Percentiles rank a stretch among this genome's conserved stretches.
Evolutionary conservation across 2,329 filamentous ascomycete species (phyloP).

Genomic region (Diplocarpon mali): DNA sequence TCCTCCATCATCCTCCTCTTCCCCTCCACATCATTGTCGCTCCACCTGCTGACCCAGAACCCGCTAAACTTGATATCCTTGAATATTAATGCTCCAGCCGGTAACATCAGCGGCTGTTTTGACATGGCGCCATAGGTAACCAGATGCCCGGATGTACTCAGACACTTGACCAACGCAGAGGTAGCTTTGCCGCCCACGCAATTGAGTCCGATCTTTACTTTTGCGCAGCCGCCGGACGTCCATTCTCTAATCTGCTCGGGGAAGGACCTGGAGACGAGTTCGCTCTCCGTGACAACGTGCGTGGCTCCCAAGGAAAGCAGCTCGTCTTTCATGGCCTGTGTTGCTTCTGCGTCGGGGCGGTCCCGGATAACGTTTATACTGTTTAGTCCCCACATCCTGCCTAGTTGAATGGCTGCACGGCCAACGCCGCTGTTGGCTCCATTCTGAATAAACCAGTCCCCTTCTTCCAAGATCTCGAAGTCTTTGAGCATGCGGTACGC

Average conservation of each 20-base stretch:
- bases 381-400: conserved; percentile 72
- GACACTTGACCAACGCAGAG: conserved; percentile 62
- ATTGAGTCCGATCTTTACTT: conserved; percentile 72
- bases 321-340: conserved; percentile 51
- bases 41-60: conserved; percentile 93
- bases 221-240: conserved; percentile 54
- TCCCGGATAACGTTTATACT: conserved; percentile 84
- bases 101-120: conserved; percentile 70
- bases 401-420: conserved; percentile 82
- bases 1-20: conserved; percentile 77
- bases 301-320: conserved; percentile 46
- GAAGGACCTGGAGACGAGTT: conserved; percentile 35
- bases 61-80: conserved; percentile 81
- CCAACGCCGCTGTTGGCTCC: conserved; percentile 93
- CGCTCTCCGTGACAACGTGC: conserved; percentile 37
- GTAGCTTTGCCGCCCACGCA: conserved; percentile 88
- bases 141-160: conserved; percentile 59
- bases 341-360: conserved; percentile 52
- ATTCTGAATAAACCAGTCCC: conserved; percentile 95
- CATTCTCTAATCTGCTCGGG: conserved; percentile 48
- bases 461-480: conserved; percentile 55
- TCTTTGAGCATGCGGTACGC: conserved; percentile 88
- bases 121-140: conserved; percentile 97
- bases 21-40: conserved; percentile 57
- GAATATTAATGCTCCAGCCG: conserved; percentile 83